Evolutionary conservation across 768 basidiomycete genomes (phyloP).

Genomic region (Lentinula lateritia): DNA sequence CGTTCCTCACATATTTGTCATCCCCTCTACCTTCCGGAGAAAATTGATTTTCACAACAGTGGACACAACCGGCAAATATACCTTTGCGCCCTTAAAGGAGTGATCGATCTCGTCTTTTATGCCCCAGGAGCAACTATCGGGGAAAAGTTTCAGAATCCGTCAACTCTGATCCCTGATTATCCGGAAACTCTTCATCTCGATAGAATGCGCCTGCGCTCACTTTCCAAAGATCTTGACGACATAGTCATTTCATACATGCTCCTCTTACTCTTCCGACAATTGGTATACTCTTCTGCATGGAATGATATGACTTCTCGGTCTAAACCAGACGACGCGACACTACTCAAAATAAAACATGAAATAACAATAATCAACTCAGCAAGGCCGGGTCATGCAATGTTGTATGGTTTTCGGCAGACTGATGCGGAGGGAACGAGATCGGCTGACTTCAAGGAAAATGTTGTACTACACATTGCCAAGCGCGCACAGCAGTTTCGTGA

Average conservation of each 20-base stretch:
- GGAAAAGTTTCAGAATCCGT: neutral
- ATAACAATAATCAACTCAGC: conserved; percentile 62
- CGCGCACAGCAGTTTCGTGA: conserved; percentile 48
- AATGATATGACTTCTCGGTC: conserved; percentile 23
- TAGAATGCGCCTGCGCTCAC: conserved; percentile 55
- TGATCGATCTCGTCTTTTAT: conserved; percentile 63
- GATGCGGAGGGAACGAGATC: conserved; percentile 40
- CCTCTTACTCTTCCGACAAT: conserved; percentile 73
- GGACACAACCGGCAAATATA: conserved; percentile 52
- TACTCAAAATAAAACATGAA: conserved; percentile 65
- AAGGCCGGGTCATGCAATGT: conserved; percentile 59
- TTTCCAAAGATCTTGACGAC: conserved; percentile 72
- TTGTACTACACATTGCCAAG: conserved; percentile 72
- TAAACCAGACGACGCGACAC: conserved; percentile 44
- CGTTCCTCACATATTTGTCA: conserved; percentile 33
- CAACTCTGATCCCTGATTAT: conserved; percentile 35
- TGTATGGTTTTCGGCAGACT: conserved; percentile 17
- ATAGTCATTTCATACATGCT: conserved; percentile 75
- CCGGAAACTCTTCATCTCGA: conserved; percentile 85
- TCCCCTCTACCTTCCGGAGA: conserved; percentile 34
- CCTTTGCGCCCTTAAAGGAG: conserved; percentile 49
- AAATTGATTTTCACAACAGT: conserved; percentile 38
- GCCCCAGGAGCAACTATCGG: conserved; percentile 27
- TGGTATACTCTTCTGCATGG: conserved; percentile 41
- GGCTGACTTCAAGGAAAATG: conserved; percentile 51